These are phyloP conservation scores for Coniosporium tulheliwenetii DNA, from an alignment of 2,329 filamentous ascomycete genomes.

Conservation along the genomic window DNA sequence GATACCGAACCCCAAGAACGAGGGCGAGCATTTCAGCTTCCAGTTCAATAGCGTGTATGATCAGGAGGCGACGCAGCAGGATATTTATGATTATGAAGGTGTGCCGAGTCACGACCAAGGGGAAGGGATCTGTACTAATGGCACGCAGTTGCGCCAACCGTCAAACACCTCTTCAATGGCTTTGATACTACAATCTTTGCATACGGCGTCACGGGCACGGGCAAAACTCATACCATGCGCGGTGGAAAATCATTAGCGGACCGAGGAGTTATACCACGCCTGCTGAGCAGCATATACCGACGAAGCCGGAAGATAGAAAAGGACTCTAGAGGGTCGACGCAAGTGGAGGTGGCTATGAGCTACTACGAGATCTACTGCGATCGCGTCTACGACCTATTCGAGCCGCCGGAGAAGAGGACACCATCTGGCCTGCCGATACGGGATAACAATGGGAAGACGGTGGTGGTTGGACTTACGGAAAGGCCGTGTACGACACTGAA, in stretches of 20 bases:
- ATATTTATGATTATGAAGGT: conserved; percentile 83
- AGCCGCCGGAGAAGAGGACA: conserved; percentile 74
- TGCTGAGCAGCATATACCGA: conserved; percentile 75
- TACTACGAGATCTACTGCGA: conserved; percentile 98
- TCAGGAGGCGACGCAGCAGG: conserved; percentile 62
- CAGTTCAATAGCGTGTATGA: conserved; percentile 91
- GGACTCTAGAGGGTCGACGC: conserved; percentile 54
- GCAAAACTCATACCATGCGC: conserved; percentile 93
- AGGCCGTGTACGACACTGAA: conserved; percentile 69
- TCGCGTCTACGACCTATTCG: conserved; percentile 82
- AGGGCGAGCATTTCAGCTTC: conserved; percentile 80
- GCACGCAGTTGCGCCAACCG: conserved; percentile 59
- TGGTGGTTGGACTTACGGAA: conserved; percentile 75
- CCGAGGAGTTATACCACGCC: conserved; percentile 70
- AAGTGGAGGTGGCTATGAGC: conserved; percentile 60
- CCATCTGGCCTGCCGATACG: conserved; percentile 65
- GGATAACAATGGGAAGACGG: conserved; percentile 74
- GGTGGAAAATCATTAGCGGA: conserved; percentile 77
- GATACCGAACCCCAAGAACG: conserved; percentile 90
- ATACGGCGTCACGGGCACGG: conserved; percentile 84
- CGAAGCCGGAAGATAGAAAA: conserved; percentile 73
- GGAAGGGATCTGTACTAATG: too few species aligned
- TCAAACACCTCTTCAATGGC: conserved; percentile 84
- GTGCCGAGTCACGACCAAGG: conserved; percentile 13
- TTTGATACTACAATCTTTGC: conserved; percentile 82